Conservation (phyloP, 1,139 yeast genomes). For the Suhomyces wounanorum region DNA sequence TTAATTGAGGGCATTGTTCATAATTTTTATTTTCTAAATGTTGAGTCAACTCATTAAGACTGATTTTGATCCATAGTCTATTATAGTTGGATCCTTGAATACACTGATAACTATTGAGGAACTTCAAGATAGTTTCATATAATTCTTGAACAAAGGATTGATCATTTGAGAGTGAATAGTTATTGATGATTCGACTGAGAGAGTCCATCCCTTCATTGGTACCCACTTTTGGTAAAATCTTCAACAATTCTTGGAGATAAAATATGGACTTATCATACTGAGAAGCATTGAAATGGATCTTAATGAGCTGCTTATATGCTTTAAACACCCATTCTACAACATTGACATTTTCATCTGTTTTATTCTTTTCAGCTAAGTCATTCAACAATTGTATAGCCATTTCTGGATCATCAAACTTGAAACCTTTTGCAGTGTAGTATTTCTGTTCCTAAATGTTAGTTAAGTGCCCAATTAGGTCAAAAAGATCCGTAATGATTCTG, state of each 20-base stretch:
- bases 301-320: conserved; percentile 65
- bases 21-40: conserved; percentile 42
- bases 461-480: neutral
- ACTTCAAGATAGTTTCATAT: conserved; percentile 32
- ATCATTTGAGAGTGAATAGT: conserved; percentile 39
- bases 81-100: conserved; percentile 36
- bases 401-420: conserved; percentile 58
- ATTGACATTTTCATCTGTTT: conserved; percentile 15
- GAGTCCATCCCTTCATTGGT: conserved; percentile 63
- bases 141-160: conserved; percentile 28
- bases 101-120: conserved; percentile 18
- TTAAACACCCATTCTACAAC: conserved; percentile 53
- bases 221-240: conserved; percentile 31
- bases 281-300: conserved; percentile 45
- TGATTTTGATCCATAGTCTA: conserved; percentile 58
- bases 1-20: conserved; percentile 39
- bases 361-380: conserved; percentile 10
- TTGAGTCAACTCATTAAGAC: conserved; percentile 52
- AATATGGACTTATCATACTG: conserved; percentile 37
- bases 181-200: conserved; percentile 54
- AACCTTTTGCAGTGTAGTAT: conserved; percentile 63
- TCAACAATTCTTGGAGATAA: conserved; percentile 27
- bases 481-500: neutral
- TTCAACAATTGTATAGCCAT: conserved; percentile 17
- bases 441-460: conserved; percentile 47